Conservation (phyloP, 2,329 filamentous ascomycete species). For the Colletotrichum musicola region DNA sequence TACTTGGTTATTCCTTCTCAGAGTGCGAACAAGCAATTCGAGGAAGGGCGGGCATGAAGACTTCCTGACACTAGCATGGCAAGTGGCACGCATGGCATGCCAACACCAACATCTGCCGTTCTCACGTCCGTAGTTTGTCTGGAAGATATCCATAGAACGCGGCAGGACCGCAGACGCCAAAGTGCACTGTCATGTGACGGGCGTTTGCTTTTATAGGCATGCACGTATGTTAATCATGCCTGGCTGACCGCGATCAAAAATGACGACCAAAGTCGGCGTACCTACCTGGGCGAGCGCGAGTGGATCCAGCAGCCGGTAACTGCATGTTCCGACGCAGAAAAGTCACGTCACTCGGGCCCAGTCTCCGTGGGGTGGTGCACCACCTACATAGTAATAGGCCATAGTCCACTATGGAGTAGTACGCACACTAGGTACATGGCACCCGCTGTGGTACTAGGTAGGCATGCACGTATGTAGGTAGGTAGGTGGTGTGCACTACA, state of each 20-base stretch:
- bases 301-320: slow-evolving; percentile 18
- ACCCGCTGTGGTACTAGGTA: too few species aligned
- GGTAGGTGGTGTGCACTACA: too few species aligned
- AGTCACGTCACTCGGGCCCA: slow-evolving; percentile 15
- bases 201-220: neutral
- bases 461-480: too few species aligned
- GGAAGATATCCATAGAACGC: neutral
- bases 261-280: slow-evolving; percentile 1
- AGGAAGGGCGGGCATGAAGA: too few species aligned
- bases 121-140: too few species aligned
- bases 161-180: neutral
- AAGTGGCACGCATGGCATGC: too few species aligned
- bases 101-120: too few species aligned
- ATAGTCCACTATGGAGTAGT: neutral
- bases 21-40: too few species aligned
- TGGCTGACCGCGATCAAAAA: slow-evolving; percentile 3
- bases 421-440: too few species aligned
- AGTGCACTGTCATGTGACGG: slow-evolving; percentile 10
- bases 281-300: neutral
- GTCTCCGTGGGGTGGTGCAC: neutral
- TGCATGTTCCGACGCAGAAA: slow-evolving; percentile 11
- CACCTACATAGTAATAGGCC: too few species aligned
- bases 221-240: slow-evolving; percentile 6
- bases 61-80: too few species aligned
- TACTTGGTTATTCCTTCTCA: too few species aligned